Evolutionary conservation across 148 eudicot species (phyloP).

Genomic region (Nepenthes gracilis): DNA sequence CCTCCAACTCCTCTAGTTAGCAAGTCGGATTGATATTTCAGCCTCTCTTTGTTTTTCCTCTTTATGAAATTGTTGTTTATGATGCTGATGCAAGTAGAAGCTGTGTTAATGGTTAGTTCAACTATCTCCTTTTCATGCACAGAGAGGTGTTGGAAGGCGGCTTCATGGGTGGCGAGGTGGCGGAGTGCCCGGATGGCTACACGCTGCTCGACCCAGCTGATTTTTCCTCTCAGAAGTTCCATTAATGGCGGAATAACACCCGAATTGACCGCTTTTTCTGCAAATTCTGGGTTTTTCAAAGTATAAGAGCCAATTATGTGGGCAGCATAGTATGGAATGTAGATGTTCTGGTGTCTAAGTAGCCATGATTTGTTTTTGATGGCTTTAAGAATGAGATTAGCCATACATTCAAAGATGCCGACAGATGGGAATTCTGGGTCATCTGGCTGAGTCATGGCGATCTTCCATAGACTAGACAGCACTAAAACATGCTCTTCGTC

Average conservation of each 20-base stretch:
- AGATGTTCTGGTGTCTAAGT: constrained; percentile 47
- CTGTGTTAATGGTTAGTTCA: constrained; percentile 14
- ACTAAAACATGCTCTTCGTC: constrained; percentile 52
- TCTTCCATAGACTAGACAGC: constrained; percentile 57
- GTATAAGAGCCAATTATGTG: constrained; percentile 85
- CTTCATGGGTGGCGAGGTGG: constrained; percentile 62
- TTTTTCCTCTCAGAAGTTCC: constrained; percentile 56
- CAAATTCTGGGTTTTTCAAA: constrained; percentile 47
- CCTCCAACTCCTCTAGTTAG: constrained; percentile 81
- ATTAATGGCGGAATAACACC: constrained; percentile 62
- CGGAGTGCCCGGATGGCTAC: constrained; percentile 79
- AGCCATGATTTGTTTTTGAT: constrained; percentile 50
- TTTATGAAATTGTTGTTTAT: constrained; percentile 17
- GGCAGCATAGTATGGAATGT: constrained; percentile 81
- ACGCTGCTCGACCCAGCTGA: constrained; percentile 82
- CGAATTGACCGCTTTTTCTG: constrained; percentile 38
- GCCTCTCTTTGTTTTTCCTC: constrained; percentile 18
- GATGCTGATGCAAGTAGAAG: constrained; percentile 16
- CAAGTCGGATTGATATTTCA: constrained; percentile 57
- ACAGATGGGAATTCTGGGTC: constrained; percentile 60
- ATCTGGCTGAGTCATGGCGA: constrained; percentile 63
- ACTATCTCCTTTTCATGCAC: constrained; percentile 43
- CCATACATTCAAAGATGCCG: constrained; percentile 72
- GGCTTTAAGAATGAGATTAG: constrained; percentile 39
- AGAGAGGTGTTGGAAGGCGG: constrained; percentile 36